A percentile compares a stretch with the other conserved stretches of the same genome.
Conservation (phyloP, 2,329 filamentous ascomycete genomes). For the Ceratocystis diversiconidia region DNA sequence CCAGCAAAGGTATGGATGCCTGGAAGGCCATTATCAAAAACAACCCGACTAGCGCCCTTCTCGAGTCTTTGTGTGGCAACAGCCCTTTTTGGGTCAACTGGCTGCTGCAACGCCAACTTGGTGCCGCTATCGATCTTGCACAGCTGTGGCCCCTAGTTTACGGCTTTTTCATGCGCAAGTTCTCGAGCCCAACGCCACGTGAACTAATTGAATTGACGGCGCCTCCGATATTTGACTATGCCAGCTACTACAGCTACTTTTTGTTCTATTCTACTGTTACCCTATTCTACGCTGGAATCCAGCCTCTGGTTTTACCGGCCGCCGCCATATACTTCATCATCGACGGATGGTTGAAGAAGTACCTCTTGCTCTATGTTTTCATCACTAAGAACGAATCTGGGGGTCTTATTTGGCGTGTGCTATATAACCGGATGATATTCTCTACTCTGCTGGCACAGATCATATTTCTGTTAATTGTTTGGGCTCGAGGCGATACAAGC, state of each 20-base stretch:
- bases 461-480: slow-evolving; percentile 62
- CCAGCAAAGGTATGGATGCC: slow-evolving; percentile 41
- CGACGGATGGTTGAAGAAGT: slow-evolving; percentile 87
- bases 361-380: slow-evolving; percentile 85
- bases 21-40: slow-evolving; percentile 55
- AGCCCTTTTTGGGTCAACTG: slow-evolving; percentile 92
- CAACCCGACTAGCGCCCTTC: slow-evolving; percentile 48
- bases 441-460: slow-evolving; percentile 64
- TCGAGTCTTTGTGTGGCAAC: slow-evolving; percentile 63
- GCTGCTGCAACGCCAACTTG: slow-evolving; percentile 81
- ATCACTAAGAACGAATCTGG: slow-evolving; percentile 94
- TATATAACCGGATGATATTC: slow-evolving; percentile 89
- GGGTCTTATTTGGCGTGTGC: slow-evolving; percentile 76
- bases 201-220: slow-evolving; percentile 87
- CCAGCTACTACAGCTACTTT: slow-evolving; percentile 96
- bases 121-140: slow-evolving; percentile 83
- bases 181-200: slow-evolving; percentile 74
- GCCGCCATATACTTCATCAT: slow-evolving; percentile 80
- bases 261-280: slow-evolving; percentile 86
- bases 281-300: slow-evolving; percentile 68
- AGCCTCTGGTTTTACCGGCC: slow-evolving; percentile 74
- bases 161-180: slow-evolving; percentile 72
- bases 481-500: slow-evolving; percentile 49
- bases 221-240: slow-evolving; percentile 84
- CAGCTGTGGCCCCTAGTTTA: slow-evolving; percentile 75